A percentile compares a stretch with the other conserved stretches of the same genome.
These are phyloP conservation scores for Leucocoprinus birnbaumii DNA, from an alignment of 768 basidiomycete species.

Conservation along the genomic window DNA sequence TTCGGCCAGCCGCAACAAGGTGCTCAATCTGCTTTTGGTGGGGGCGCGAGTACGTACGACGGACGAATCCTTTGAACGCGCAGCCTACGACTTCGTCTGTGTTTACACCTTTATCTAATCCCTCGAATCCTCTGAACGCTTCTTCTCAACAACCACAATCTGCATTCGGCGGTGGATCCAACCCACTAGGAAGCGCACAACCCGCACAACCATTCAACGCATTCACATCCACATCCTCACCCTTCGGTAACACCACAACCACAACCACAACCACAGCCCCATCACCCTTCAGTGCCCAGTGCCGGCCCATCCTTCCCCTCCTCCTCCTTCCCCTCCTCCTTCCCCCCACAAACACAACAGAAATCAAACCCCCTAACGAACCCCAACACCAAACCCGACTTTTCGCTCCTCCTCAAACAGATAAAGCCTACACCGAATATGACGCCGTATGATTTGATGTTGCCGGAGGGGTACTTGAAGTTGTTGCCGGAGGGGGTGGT, in stretches of 20 bases:
- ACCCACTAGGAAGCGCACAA: background rate
- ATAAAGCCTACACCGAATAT: conserved; percentile 40
- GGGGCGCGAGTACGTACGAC: background rate
- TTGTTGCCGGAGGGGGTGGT: conserved; percentile 47
- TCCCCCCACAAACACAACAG: background rate
- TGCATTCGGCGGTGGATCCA: background rate
- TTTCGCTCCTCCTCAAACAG: conserved; percentile 9
- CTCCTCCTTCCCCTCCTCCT: background rate
- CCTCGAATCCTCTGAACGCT: background rate
- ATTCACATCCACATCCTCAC: background rate
- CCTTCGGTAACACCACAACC: too few relatives aligned
- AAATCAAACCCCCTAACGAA: background rate
- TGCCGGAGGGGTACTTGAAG: conserved; percentile 59
- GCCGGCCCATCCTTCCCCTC: background rate
- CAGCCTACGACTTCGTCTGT: background rate
- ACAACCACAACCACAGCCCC: too few relatives aligned
- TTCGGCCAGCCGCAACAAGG: conserved; percentile 4
- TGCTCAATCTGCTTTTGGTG: background rate
- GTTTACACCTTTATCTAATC: background rate
- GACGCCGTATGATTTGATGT: conserved; percentile 51
- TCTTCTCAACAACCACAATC: background rate
- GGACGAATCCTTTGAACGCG: background rate
- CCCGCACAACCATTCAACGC: too few relatives aligned
- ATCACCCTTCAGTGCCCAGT: too few relatives aligned
- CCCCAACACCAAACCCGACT: conserved; percentile 8